Conservation (phyloP, 2,329 filamentous ascomycete genomes). For the Malbranchea zuffiana region DNA sequence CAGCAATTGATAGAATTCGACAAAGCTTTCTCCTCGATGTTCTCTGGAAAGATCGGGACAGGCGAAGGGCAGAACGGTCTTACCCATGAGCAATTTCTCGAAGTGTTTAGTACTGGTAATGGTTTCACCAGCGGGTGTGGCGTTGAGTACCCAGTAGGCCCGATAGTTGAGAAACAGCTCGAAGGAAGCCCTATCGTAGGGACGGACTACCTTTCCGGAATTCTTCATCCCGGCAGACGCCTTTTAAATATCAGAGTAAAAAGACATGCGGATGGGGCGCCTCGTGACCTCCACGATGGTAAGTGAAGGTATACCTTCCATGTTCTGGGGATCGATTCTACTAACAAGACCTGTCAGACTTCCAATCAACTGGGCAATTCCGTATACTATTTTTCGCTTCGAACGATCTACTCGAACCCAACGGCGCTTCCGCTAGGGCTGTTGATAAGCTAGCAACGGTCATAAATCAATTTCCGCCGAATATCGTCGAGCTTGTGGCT, state of each 20-base stretch:
- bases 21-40: slow-evolving; percentile 30
- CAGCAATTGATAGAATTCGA: slow-evolving; percentile 33
- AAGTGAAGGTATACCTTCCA: too few relatives aligned
- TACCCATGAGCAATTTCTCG: slow-evolving; percentile 27
- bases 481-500: slow-evolving; percentile 26
- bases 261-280: slow-evolving; percentile 29
- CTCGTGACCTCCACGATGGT: slow-evolving; percentile 28
- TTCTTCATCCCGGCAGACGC: slow-evolving; percentile 27
- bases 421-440: slow-evolving; percentile 20
- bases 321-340: neutral
- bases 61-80: slow-evolving; percentile 20
- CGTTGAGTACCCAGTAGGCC: slow-evolving; percentile 27
- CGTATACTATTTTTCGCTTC: slow-evolving; percentile 28
- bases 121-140: slow-evolving; percentile 32
- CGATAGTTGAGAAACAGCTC: slow-evolving; percentile 21
- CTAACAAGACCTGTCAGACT: slow-evolving; percentile 19
- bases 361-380: slow-evolving; percentile 29
- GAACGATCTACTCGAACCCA: slow-evolving; percentile 24
- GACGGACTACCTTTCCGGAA: slow-evolving; percentile 26
- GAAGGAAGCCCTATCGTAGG: slow-evolving; percentile 21
- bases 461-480: slow-evolving; percentile 20
- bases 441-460: slow-evolving; percentile 19
- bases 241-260: slow-evolving; percentile 25
- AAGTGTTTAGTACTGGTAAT: slow-evolving; percentile 29
- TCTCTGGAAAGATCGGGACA: slow-evolving; percentile 29